Percentiles rank a stretch among this genome's conserved stretches.
These are phyloP conservation scores for Goffeauzyma gilvescens DNA, from an alignment of 768 basidiomycete species.

Conservation along the genomic window DNA sequence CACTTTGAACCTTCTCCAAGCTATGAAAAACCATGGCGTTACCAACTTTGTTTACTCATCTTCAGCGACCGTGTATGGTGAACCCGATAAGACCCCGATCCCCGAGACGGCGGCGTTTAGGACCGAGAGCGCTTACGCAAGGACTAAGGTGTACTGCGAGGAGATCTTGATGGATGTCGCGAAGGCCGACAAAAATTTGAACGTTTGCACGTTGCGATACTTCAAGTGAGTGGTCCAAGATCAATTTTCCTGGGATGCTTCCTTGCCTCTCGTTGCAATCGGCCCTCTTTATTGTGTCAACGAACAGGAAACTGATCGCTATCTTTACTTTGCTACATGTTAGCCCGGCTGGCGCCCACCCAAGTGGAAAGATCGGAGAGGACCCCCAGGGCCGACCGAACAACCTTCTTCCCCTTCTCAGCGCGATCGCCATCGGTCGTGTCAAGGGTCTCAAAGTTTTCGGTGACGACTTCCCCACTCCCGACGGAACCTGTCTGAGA, in stretches of 20 bases:
- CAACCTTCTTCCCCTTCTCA: conserved; percentile 78
- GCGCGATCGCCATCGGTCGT: conserved; percentile 84
- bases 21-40: conserved; percentile 69
- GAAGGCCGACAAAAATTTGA: conserved; percentile 38
- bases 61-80: conserved; percentile 94
- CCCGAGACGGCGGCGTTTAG: conserved; percentile 72
- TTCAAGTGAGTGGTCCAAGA: conserved; percentile 70
- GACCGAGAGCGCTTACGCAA: conserved; percentile 84
- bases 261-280: background rate
- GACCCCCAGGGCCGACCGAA: conserved; percentile 89
- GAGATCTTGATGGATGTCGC: conserved; percentile 74
- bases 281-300: too few species aligned
- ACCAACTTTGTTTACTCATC: conserved; percentile 87
- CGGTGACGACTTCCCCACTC: conserved; percentile 91
- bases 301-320: background rate
- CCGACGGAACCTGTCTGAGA: conserved; percentile 93
- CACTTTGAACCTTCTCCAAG: conserved; percentile 55
- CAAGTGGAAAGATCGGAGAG: conserved; percentile 84
- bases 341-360: conserved; percentile 95
- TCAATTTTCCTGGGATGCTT: conserved; percentile 41
- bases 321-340: too few species aligned
- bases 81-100: conserved; percentile 76
- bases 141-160: conserved; percentile 90
- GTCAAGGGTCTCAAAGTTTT: conserved; percentile 63
- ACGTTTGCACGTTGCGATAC: conserved; percentile 69